These are phyloP conservation scores for Abrus precatorius DNA, from an alignment of 306 rosid species.

Conservation along the genomic window DNA sequence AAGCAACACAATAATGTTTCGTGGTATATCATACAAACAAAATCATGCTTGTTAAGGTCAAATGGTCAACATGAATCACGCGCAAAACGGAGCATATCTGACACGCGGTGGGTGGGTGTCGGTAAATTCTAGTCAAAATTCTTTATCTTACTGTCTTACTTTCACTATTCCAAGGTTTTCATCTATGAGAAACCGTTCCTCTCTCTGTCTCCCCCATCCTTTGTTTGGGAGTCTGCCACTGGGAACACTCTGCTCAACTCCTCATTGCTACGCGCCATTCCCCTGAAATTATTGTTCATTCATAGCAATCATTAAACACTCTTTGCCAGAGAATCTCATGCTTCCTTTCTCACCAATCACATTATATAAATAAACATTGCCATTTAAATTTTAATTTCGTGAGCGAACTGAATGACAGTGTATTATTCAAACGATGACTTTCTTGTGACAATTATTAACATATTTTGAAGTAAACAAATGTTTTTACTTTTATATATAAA, in stretches of 20 bases:
- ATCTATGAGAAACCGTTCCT: neutral
- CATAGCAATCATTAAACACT: neutral
- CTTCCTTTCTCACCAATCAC: neutral
- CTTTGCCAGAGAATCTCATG: slow-evolving; percentile 14
- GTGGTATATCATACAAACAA: slow-evolving; percentile 21
- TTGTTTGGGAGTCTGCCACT: neutral
- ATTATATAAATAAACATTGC: neutral
- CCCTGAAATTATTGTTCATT: slow-evolving; percentile 23
- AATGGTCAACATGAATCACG: slow-evolving; percentile 35
- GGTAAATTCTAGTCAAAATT: slow-evolving; percentile 25
- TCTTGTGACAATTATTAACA: too few species aligned
- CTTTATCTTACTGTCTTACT: neutral
- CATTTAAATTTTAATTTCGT: neutral
- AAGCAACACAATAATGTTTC: slow-evolving; percentile 36
- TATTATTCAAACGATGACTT: too few species aligned
- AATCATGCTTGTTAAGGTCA: slow-evolving; percentile 24
- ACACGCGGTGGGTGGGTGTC: slow-evolving; percentile 12
- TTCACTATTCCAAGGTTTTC: slow-evolving; percentile 20
- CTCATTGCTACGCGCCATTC: slow-evolving; percentile 30
- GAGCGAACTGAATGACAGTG: too few species aligned
- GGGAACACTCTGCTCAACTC: neutral
- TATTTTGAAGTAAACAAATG: too few species aligned
- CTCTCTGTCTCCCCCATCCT: neutral
- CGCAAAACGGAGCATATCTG: neutral
- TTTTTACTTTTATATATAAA: too few species aligned